Base-by-base conservation (phyloP, 441 rosid species). In the Syzygium malaccense region DNA sequence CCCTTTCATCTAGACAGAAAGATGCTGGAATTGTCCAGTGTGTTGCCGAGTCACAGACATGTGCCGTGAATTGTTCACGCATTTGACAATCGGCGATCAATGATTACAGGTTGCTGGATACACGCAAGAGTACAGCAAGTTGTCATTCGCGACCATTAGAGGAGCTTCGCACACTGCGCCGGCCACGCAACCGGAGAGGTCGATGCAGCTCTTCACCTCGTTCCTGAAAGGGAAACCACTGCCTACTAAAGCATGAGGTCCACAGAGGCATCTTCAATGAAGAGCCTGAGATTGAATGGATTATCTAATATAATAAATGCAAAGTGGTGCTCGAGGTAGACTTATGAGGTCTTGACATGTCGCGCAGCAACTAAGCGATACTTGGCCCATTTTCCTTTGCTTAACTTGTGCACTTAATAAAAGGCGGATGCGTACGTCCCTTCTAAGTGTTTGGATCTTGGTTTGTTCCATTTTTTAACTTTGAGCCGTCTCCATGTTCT, bases 131-230 rank as follows among this genome's bases (percentile, higher is more conserved):
- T 93, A 92, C 87, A 94, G 94, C 55, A 88, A 89, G 4, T 86
- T 95, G 78, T 86, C 95, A 14, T 93, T 89, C 85, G 96, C 96
- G 12, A 92, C 94, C 80, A 91, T 95, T 51, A 91, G 95, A 92
- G 96, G 94, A 3, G 96, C 94, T 25, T 89, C 96, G 30, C 95
- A 93, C 84, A 94, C 91, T 90, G 96, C 94, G 19, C 88, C 90
- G 80, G 93, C 91, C 80, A 92, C 95, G 28, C 94, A 93, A 60
- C 95, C 95, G 14, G 91, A 92, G 86, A 91, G 95, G 64, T 93
- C 96, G 8, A 87, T 94, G 30, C 89, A 88, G 83, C 89, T 95
- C 26, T 92, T 94, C 85, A 89, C 75, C 41, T 88, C 94, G 32
- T 95, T 94, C 90, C 57, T 95, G 19, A 51, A 55, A 66, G 94